Evolutionary conservation across 192 early-diverging fungal genomes (phyloP).

Genomic region (Backusella sp.): DNA sequence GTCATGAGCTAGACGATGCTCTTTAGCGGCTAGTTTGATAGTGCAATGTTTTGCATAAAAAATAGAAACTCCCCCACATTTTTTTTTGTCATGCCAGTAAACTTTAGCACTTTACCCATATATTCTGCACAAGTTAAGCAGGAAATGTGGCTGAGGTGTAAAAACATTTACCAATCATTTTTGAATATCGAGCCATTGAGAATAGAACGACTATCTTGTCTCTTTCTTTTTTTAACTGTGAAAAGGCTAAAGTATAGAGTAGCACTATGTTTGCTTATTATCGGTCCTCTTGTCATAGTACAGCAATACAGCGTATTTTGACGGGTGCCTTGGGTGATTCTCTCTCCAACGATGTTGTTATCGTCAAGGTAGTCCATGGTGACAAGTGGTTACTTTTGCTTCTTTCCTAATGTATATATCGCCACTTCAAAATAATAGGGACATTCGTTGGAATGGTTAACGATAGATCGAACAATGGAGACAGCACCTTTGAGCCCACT

Average conservation of each 20-base stretch:
- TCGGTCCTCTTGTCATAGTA: slow-evolving; percentile 1
- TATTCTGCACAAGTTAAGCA: too few relatives aligned
- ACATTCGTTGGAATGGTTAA: background rate
- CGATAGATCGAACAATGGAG: background rate
- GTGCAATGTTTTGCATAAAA: too few relatives aligned
- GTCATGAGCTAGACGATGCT: background rate
- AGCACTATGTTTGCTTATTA: slow-evolving; percentile 13
- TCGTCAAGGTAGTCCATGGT: background rate
- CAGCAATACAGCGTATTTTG: slow-evolving; percentile 1
- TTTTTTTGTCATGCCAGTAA: too few relatives aligned
- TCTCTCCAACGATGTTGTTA: background rate
- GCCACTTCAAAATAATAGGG: background rate
- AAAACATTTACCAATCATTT: too few relatives aligned
- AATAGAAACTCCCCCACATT: too few relatives aligned
- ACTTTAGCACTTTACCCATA: too few relatives aligned
- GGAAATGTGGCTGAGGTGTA: too few relatives aligned
- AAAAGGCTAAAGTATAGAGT: too few relatives aligned
- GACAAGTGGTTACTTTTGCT: too few relatives aligned
- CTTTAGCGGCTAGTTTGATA: too few relatives aligned
- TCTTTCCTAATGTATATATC: background rate
- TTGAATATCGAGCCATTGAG: too few relatives aligned
- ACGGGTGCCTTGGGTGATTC: background rate
- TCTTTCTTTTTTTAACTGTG: background rate
- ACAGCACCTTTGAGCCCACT: background rate
- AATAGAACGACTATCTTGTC: too few relatives aligned